Conservation (phyloP, 139 green algal genomes). For the Volvox reticuliferus region DNA sequence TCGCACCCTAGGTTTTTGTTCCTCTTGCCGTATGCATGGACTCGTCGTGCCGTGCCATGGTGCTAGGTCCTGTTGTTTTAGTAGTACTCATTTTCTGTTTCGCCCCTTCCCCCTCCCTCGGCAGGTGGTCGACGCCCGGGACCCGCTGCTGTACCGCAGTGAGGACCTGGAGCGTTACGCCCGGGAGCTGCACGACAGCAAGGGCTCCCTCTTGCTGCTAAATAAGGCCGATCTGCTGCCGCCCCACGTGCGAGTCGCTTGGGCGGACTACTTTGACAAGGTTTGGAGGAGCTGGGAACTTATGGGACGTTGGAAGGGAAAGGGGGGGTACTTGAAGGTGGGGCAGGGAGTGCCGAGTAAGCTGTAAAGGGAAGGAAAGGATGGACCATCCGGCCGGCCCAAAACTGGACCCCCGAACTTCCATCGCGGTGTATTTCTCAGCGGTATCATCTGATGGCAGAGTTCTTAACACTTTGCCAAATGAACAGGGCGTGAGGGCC, state of each 20-base stretch:
- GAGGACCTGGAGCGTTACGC: slow-evolving; percentile 88
- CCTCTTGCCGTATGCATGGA: too few relatives aligned
- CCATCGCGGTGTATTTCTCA: too few relatives aligned
- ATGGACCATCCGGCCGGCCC: not conserved
- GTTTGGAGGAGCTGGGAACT: slow-evolving; percentile 5
- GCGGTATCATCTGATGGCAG: too few relatives aligned
- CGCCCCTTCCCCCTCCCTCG: not conserved
- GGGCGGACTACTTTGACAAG: slow-evolving; percentile 92
- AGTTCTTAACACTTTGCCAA: too few relatives aligned
- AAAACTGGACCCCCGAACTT: too few relatives aligned
- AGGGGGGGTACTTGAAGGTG: not conserved
- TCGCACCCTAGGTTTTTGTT: too few relatives aligned
- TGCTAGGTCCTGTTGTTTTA: too few relatives aligned
- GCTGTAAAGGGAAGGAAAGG: not conserved
- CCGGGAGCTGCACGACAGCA: slow-evolving; percentile 74
- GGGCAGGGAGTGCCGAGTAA: not conserved
- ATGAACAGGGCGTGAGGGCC: too few relatives aligned
- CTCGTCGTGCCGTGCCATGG: too few relatives aligned
- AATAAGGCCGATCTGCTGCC: slow-evolving; percentile 99
- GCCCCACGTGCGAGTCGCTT: slow-evolving; percentile 68
- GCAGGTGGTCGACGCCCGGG: slow-evolving; percentile 95
- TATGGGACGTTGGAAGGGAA: too few relatives aligned
- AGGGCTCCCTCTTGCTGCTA: slow-evolving; percentile 90
- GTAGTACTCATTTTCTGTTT: too few relatives aligned
- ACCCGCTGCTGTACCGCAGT: slow-evolving; percentile 95